Base-by-base conservation (phyloP, 2,329 filamentous ascomycete species). In the Aspergillus candidus region DNA sequence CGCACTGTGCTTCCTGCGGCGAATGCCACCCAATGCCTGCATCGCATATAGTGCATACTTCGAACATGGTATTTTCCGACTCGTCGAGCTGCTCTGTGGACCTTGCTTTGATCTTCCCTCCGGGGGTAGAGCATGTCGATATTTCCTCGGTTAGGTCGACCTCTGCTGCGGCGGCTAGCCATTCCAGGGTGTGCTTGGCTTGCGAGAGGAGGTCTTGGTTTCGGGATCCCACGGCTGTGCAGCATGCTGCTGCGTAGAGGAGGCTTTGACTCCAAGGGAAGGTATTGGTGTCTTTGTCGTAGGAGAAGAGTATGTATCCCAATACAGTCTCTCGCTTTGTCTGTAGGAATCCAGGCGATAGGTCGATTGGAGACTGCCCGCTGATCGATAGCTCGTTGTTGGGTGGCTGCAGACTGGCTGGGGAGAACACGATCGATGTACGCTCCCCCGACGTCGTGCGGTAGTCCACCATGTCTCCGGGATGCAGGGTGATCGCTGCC, bases 391-490 rank as follows among this genome's bases (percentile, higher is more conserved):
- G 22, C 22, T 27, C 22, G 6, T 7, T 27, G 29, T 38, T 50
- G 32, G 11, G 13, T 29, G 32, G 5, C n/a, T 59, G 45, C 43
- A 52, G 27, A 10, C 49, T 46, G 14, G 56, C 53, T 3, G 52
- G 49, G 1, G 56, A 56, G 44, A 72, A 69, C 1, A 68, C 45
- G 7, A 77, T 51, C 0, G 57, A 66, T 1, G 64, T 59, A n/a
- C 61, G 59, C 41, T 77, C 70, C 18, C 73, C 69, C 3, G 70
- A 67, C 6, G 67, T 59, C 6, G 74, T 74, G 1, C 70, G 69
- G 54, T 81, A 81, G 47, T 81, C 75, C 11, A 80, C 63, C 63
- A 76, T 74, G 54, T 80, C 73, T 4, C 71, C 75, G 0, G 78
- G 78, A 55, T 82, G 76, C 22, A 77, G 53, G 2, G 73, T 76